Evolutionary conservation across 371 early-diverging fungal species (phyloP).

Genomic region (Thermomucor indicae-seudaticae): DNA sequence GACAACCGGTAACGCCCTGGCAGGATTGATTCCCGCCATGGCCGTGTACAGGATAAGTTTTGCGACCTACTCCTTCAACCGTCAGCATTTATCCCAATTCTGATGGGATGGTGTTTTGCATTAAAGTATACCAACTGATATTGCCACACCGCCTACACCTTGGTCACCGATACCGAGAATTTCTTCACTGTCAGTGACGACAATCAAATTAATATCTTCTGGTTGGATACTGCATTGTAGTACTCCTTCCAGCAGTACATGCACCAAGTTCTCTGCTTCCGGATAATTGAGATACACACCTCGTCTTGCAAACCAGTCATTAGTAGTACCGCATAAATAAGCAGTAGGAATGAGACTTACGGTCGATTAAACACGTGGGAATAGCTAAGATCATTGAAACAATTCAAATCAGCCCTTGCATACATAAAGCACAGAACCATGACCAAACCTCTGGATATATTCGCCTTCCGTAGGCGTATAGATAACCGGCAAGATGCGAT

Average conservation of each 20-base stretch:
- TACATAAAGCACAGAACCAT: neutral
- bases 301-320: neutral
- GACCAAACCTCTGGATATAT: conserved; percentile 9
- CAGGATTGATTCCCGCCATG: conserved; percentile 24
- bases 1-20: conserved; percentile 25
- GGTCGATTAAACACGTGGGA: conserved; percentile 10
- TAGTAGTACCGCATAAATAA: neutral
- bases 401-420: neutral
- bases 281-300: conserved; percentile 19
- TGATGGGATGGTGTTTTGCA: neutral
- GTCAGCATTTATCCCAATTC: conserved; percentile 1
- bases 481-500: conserved; percentile 10
- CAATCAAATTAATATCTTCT: conserved; percentile 13
- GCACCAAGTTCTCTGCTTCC: conserved; percentile 6
- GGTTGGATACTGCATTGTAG: conserved; percentile 6
- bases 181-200: conserved; percentile 15
- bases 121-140: conserved; percentile 1
- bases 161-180: conserved; percentile 35
- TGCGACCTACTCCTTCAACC: too few species aligned
- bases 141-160: conserved; percentile 14
- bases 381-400: neutral
- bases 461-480: conserved; percentile 24
- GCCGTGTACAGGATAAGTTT: conserved; percentile 19
- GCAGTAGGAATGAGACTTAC: neutral
- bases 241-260: conserved; percentile 16